phyloP scores from a whole-genome alignment of 768 basidiomycete genomes.

The Tylopilus sp. region DNA sequence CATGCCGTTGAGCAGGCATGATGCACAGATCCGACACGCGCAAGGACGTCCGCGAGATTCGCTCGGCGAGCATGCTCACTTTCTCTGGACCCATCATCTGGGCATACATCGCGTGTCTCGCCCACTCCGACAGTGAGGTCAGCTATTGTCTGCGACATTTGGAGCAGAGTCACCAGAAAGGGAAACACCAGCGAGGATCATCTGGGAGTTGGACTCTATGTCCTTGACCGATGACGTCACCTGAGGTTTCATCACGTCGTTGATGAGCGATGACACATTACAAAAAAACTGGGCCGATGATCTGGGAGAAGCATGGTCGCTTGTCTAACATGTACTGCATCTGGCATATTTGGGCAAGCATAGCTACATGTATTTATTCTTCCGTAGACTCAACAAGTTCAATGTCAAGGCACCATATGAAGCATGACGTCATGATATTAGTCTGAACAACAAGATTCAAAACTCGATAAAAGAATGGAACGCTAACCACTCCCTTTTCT shows the following conservation, averaged over 20 bases:
- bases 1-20: conserved; percentile 22
- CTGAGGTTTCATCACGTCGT: conserved; percentile 9
- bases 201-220: conserved; percentile 8
- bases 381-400: too few relatives aligned
- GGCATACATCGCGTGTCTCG: conserved; percentile 17
- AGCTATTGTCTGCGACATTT: background rate
- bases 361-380: too few relatives aligned
- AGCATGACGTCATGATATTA: too few relatives aligned
- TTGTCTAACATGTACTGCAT: too few relatives aligned
- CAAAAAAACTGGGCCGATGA: too few relatives aligned
- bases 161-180: conserved; percentile 3
- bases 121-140: conserved; percentile 1
- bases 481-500: too few relatives aligned
- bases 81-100: conserved; percentile 24
- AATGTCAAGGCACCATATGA: too few relatives aligned
- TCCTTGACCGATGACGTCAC: conserved; percentile 12
- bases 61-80: conserved; percentile 22
- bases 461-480: too few relatives aligned
- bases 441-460: too few relatives aligned
- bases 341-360: too few relatives aligned
- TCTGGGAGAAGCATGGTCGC: too few relatives aligned
- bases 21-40: conserved; percentile 20
- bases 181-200: conserved; percentile 15
- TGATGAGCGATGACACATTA: too few relatives aligned
- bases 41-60: conserved; percentile 16